Evolutionary conservation across 73 alveolate genomes (phyloP).

Genomic region (Paramecium caudatum): DNA sequence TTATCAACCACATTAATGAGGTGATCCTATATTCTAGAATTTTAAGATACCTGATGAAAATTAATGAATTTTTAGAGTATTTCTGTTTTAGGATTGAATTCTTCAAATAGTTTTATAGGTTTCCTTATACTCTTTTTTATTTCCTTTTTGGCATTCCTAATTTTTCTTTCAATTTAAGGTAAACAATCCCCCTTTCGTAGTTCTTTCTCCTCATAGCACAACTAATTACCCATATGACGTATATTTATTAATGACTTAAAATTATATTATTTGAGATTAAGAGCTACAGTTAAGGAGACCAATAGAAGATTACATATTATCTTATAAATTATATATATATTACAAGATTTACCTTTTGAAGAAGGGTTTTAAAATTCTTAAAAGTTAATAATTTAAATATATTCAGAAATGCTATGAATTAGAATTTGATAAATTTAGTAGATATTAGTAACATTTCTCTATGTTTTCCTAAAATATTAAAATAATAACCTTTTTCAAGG

Average conservation of each 20-base stretch:
- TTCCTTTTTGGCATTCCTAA: neutral
- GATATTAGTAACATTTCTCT: neutral
- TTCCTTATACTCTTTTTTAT: neutral
- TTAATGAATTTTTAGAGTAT: neutral
- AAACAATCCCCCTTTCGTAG: neutral
- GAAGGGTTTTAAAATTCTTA: no score
- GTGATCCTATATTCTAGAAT: neutral
- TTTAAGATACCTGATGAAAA: neutral
- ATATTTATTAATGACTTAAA: no score
- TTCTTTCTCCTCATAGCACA: neutral
- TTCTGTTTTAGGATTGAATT: neutral
- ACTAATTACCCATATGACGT: constrained; percentile 24
- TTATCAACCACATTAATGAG: constrained; percentile 3
- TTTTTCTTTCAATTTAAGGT: neutral
- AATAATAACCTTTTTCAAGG: neutral
- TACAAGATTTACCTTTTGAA: no score
- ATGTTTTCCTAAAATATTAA: neutral
- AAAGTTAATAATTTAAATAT: no score
- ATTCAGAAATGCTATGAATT: no score
- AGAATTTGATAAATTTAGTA: neutral
- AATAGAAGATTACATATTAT: no score
- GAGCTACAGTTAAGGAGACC: no score
- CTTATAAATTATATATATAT: no score
- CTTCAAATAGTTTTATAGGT: neutral
- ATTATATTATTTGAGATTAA: no score